Base-by-base conservation (phyloP, 192 early-diverging fungal species). In the Funneliformis mosseae region DNA sequence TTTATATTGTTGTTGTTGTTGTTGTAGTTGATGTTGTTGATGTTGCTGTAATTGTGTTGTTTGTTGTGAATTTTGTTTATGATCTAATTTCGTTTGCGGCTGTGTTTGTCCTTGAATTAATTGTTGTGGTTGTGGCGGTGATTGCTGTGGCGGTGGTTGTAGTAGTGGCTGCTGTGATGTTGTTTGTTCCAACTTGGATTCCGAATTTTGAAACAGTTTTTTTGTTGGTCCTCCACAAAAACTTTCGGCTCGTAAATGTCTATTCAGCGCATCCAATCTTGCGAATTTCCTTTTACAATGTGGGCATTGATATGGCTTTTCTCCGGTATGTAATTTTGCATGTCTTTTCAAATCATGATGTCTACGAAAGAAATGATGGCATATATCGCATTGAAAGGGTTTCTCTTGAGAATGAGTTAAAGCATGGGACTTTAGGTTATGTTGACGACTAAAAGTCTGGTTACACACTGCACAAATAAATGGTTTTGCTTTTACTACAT, bases 351-450 rank as follows among this genome's bases (percentile, higher is more conserved):
- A 77, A 82, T 90, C 89, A 78, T 90, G 88, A 11, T 86, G 82
- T 2, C 89, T 83, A 68, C 88, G 63, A 78, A 90, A 90, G 27
- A 84, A 85, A 55, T 87, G 80, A 39, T 82, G 80, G 61, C 89
- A 90, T 23, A 83, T 83, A n/a, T 84, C 28, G 59, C 89, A 90
- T 18, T 82, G 72, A 71, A 86, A 89, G 41, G 89, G 89, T 62
- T 87, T 87, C 77, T 90, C 89, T 4, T 86, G 83, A 27, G 87
- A 87, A 78, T 90, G 89, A 5, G 88, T 88, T 76, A 88, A 79
- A 6, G 87, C 87, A 80, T 90, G 89, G n/a, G 88, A 89, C 64
- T 89, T 89, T 55, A 90, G 83, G 76, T 90, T 89, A 79, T 90
- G 89, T 76, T 87, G 87, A 14, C 88, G 84, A 81, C 84, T 87